A percentile compares a stretch with the other conserved stretches of the same genome.
phyloP scores from a whole-genome alignment of 371 early-diverging fungal species.

The Haplosporangium sp. region DNA sequence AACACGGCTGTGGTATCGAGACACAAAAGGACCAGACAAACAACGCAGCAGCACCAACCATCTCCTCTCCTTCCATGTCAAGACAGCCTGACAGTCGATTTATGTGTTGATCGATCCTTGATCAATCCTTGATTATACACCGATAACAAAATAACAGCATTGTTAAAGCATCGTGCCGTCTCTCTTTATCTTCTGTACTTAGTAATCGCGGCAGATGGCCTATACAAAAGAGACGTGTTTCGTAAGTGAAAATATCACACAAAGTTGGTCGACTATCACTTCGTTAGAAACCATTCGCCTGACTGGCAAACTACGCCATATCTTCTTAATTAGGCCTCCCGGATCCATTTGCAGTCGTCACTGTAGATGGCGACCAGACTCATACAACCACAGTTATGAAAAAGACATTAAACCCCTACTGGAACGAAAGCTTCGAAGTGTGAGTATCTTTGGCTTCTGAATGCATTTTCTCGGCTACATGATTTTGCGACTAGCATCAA shows the following conservation, averaged over 20 bases:
- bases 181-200: not conserved
- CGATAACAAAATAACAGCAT: not conserved
- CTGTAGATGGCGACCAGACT: constrained; percentile 86
- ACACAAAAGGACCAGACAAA: too few relatives aligned
- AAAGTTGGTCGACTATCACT: not conserved
- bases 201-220: constrained; percentile 92
- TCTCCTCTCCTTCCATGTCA: too few relatives aligned
- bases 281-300: too few relatives aligned
- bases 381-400: constrained; percentile 81
- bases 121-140: not conserved
- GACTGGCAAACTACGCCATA: not conserved
- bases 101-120: too few relatives aligned
- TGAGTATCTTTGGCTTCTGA: constrained; percentile 24
- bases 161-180: not conserved
- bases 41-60: too few relatives aligned
- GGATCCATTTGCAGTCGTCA: constrained; percentile 89
- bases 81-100: too few relatives aligned
- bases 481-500: too few relatives aligned
- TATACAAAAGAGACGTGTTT: constrained; percentile 90
- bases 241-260: constrained; percentile 64
- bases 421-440: constrained; percentile 81
- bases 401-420: constrained; percentile 81
- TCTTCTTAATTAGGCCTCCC: constrained; percentile 61
- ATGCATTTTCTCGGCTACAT: not conserved
- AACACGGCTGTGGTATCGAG: too few relatives aligned